phyloP scores from a whole-genome alignment of 1,284 basidiomycete genomes.

The Papiliotrema flavescens region DNA sequence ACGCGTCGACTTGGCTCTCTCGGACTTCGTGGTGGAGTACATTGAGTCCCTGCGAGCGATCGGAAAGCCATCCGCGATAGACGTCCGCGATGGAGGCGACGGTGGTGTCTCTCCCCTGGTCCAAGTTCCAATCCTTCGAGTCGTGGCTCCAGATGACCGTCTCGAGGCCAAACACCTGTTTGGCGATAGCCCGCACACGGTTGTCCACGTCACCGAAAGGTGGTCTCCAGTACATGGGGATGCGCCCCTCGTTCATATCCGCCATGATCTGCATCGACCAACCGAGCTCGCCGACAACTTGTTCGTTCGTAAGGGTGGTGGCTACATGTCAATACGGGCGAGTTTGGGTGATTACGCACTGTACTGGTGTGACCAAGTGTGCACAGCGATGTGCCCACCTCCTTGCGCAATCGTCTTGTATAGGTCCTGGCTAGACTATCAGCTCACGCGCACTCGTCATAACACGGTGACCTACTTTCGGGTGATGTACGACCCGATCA shows the following conservation, averaged over 20 bases:
- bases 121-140: slow-evolving; percentile 47
- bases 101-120: slow-evolving; percentile 28
- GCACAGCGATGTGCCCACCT: slow-evolving; percentile 49
- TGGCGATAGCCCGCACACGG: slow-evolving; percentile 54
- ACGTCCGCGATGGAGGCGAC: slow-evolving; percentile 21
- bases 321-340: slow-evolving; percentile 18
- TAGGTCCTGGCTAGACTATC: slow-evolving; percentile 16
- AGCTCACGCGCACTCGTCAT: background rate
- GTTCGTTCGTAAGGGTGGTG: slow-evolving; percentile 55
- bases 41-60: slow-evolving; percentile 34
- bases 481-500: slow-evolving; percentile 52
- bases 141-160: slow-evolving; percentile 48
- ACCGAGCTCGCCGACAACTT: slow-evolving; percentile 56
- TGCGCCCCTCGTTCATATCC: slow-evolving; percentile 43
- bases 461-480: slow-evolving; percentile 20
- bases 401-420: slow-evolving; percentile 24
- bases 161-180: slow-evolving; percentile 47
- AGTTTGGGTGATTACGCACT: slow-evolving; percentile 25
- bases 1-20: slow-evolving; percentile 33
- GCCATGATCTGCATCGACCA: slow-evolving; percentile 50
- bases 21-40: slow-evolving; percentile 43
- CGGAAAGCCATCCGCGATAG: slow-evolving; percentile 24
- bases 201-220: slow-evolving; percentile 53
- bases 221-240: slow-evolving; percentile 49
- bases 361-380: slow-evolving; percentile 54